phyloP scores from a whole-genome alignment of 2,329 filamentous ascomycete species.

The Alternaria hordeiaustralica region DNA sequence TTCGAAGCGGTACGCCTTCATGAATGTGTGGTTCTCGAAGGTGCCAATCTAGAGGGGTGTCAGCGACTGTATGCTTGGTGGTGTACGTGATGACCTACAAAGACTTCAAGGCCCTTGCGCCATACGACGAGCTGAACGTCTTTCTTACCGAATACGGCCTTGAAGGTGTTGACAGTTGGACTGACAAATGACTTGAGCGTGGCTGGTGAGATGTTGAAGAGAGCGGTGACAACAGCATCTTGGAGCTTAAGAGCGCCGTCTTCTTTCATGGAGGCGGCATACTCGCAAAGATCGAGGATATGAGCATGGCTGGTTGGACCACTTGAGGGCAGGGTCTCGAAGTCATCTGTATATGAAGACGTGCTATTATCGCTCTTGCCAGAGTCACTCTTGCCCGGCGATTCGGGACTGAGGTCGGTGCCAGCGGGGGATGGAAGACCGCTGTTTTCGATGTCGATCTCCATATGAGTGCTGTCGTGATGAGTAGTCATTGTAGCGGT shows the following conservation, averaged over 20 bases:
- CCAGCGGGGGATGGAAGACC: too few relatives aligned
- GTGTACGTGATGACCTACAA: conserved; percentile 13
- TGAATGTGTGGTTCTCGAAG: conserved; percentile 15
- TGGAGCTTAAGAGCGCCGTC: conserved; percentile 12
- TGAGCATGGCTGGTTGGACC: conserved; percentile 1
- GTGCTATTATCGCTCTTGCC: neutral
- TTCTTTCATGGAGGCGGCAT: neutral
- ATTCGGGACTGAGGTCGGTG: rapidly evolving
- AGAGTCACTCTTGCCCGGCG: conserved; percentile 1
- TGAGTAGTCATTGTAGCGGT: neutral
- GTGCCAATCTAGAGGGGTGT: conserved; percentile 15
- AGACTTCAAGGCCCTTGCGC: conserved; percentile 26
- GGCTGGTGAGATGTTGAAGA: conserved; percentile 8
- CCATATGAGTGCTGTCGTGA: neutral
- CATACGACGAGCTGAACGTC: conserved; percentile 25
- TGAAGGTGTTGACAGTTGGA: conserved; percentile 18
- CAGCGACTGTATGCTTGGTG: neutral
- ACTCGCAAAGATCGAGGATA: conserved; percentile 14
- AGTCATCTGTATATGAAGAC: conserved; percentile 7
- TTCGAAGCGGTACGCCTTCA: conserved; percentile 20
- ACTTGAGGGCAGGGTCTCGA: conserved; percentile 5
- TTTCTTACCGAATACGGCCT: conserved; percentile 18
- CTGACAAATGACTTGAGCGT: conserved; percentile 16
- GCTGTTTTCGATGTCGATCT: neutral
- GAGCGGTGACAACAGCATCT: conserved; percentile 23